Conservation (phyloP, 257 asterid species). For the Linderniella brevidens region DNA sequence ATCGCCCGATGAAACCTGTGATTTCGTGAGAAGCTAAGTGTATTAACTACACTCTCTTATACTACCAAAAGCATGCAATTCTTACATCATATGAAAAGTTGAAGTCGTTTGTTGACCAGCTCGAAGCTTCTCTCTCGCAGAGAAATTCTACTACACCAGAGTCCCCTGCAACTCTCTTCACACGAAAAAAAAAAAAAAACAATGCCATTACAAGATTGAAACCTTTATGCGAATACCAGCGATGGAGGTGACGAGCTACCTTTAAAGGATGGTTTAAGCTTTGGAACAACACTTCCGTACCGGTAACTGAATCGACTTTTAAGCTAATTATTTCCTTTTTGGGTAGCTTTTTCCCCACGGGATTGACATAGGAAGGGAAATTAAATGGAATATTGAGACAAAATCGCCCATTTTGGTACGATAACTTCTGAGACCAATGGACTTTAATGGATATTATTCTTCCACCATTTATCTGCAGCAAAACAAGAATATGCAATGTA, state of each 20-base stretch:
- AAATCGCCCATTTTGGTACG: constrained; percentile 36
- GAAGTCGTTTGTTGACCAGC: constrained; percentile 71
- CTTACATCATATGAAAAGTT: constrained; percentile 49
- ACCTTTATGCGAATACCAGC: not conserved
- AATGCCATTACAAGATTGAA: constrained; percentile 2
- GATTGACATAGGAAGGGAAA: constrained; percentile 74
- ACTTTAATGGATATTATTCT: constrained; percentile 48
- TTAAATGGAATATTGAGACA: constrained; percentile 62
- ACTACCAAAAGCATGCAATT: not conserved
- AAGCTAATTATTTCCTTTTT: constrained; percentile 68
- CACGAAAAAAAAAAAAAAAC: constrained; percentile 1
- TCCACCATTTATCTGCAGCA: constrained; percentile 75
- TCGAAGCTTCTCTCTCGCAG: constrained; percentile 55
- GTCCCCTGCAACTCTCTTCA: constrained; percentile 34
- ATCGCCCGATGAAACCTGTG: constrained; percentile 40
- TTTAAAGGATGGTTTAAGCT: constrained; percentile 67
- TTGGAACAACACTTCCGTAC: constrained; percentile 40
- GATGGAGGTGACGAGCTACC: constrained; percentile 26
- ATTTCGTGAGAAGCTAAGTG: constrained; percentile 10
- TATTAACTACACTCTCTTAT: too few relatives aligned
- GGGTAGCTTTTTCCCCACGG: constrained; percentile 68
- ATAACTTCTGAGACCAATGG: constrained; percentile 84
- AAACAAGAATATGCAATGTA: too few relatives aligned
- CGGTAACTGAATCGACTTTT: constrained; percentile 52
- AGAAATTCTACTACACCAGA: constrained; percentile 51